These are phyloP conservation scores for Pinus tabuliformis DNA, from an alignment of 75 land plant genomes.

Conservation along the genomic window DNA sequence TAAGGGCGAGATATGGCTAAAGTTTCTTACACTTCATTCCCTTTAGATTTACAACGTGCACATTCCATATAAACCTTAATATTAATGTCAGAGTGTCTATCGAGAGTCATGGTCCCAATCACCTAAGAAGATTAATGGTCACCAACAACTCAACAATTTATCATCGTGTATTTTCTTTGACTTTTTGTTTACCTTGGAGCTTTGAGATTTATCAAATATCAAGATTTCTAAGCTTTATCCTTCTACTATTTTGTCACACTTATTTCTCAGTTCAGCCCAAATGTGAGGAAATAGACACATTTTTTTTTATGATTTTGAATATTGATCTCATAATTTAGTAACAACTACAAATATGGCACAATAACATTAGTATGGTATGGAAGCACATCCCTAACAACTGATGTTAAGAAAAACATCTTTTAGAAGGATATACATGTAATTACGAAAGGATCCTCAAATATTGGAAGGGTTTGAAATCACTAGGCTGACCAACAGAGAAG, in stretches of 20 bases:
- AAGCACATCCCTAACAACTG: no score
- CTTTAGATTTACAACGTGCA: not conserved
- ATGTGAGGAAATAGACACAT: not conserved
- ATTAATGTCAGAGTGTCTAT: not conserved
- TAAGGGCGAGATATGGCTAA: not conserved
- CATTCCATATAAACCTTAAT: not conserved
- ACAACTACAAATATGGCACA: not conserved
- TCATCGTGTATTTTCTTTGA: not conserved
- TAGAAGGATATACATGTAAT: not conserved
- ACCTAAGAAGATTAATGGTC: not conserved
- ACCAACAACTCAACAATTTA: not conserved
- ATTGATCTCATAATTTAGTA: not conserved
- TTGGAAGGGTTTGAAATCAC: not conserved
- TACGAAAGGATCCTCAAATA: no score
- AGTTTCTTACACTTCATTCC: not conserved
- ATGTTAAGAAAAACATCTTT: not conserved
- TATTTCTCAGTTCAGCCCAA: not conserved
- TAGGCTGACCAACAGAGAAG: not conserved
- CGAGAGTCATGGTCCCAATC: not conserved
- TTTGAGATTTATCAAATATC: not conserved
- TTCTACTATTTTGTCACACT: not conserved
- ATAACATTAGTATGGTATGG: not conserved
- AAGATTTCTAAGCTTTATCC: not conserved
- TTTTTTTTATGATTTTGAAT: not conserved
- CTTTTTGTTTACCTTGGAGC: not conserved